Evolutionary conservation across 139 green algal species (phyloP), one percentile per base, ranked within the genome.

Genomic region (Picochlorum sp.): DNA sequence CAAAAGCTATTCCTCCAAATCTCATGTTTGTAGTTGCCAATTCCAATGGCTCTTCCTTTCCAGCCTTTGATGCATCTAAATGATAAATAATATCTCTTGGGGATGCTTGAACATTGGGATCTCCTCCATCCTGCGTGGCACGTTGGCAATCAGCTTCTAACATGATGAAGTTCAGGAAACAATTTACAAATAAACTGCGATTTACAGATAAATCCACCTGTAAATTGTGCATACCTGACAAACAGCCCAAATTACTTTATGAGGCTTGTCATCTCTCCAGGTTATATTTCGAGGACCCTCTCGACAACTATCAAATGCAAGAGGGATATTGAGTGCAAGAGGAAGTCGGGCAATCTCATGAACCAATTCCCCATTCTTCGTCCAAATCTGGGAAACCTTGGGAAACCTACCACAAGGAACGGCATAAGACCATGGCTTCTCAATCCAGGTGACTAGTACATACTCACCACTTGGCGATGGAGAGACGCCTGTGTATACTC

Each of bases 261-360:
- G 72, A 0, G 81, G 74, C 59, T 82, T 79, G 72, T 98, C 92
- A 33, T 72, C 56, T 2, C 93, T 74, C 93, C 93, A 99, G 44
- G 74, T 66, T 20, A 99, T 72, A 9, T 55, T 67, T 4, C 93
- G 77, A 0, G 85, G 88, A 10, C 91, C 91, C 61, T 74, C 54
- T 26, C 81, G 56, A 50, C 73, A 81, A 57, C 66, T 80, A 79
- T 97, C 85, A 70, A 94, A 93, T 13, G 86, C 80, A 35, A 97
- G 89, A 22, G 93, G 93, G 40, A 99, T 97, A 66, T 95, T 79
- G 45, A 96, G 85, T 1, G 90, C 91, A 47, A 99, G 74, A 1
- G 89, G 91, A 55, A 99, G 84, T 6, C 73, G 41, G 0, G 72
- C 72, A 26, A 97, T 43, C 71, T 93, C 78, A 6, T 75, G 73